Conservation (phyloP, 2,329 filamentous ascomycete species). For the Botrytis elliptica region DNA sequence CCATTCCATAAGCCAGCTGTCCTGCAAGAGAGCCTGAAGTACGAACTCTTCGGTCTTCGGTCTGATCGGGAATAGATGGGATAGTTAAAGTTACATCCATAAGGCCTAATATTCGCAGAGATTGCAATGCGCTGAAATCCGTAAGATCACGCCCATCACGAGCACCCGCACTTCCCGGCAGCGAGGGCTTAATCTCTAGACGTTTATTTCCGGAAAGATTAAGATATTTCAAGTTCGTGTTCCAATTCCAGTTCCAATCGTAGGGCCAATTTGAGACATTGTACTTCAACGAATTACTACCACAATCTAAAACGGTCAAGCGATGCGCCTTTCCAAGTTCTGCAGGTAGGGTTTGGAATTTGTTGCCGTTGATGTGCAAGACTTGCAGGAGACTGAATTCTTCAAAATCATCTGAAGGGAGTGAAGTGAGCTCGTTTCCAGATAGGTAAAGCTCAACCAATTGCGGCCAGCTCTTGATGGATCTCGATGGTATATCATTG, state of each 20-base stretch:
- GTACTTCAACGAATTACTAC: slow-evolving; percentile 94
- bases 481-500: slow-evolving; percentile 85
- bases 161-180: slow-evolving; percentile 68
- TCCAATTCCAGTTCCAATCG: slow-evolving; percentile 99
- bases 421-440: slow-evolving; percentile 86
- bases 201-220: slow-evolving; percentile 97
- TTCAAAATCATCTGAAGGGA: slow-evolving; percentile 92
- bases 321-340: slow-evolving; percentile 94
- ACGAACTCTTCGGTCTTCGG: slow-evolving; percentile 88
- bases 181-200: slow-evolving; percentile 80
- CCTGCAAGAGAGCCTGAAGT: slow-evolving; percentile 96
- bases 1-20: slow-evolving; percentile 93
- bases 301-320: slow-evolving; percentile 87
- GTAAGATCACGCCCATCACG: slow-evolving; percentile 70
- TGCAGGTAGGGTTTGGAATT: slow-evolving; percentile 93
- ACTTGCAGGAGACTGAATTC: slow-evolving; percentile 84
- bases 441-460: slow-evolving; percentile 91
- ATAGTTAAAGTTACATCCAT: slow-evolving; percentile 98
- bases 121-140: slow-evolving; percentile 81
- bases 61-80: slow-evolving; percentile 90
- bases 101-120: slow-evolving; percentile 83
- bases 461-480: slow-evolving; percentile 85
- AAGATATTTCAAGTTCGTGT: slow-evolving; percentile 89
- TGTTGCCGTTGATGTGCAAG: slow-evolving; percentile 94
- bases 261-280: slow-evolving; percentile 99